Percentiles rank a stretch among this genome's conserved stretches.
Evolutionary conservation across 306 rosid genomes (phyloP).

Genomic region (Vachellia pachyceras): DNA sequence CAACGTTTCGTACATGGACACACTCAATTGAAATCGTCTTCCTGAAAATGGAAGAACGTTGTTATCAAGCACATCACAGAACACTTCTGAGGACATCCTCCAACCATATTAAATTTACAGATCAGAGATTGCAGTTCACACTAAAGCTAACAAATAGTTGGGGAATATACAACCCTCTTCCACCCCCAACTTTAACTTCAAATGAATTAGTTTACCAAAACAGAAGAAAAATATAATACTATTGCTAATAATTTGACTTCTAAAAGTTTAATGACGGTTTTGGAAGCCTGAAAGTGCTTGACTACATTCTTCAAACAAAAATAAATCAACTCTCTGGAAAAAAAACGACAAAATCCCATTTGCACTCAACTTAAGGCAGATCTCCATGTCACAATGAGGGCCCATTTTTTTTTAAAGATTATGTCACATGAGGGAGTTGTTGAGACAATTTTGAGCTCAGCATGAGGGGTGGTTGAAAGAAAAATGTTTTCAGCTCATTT

Average conservation of each 20-base stretch:
- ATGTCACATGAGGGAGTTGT: not conserved
- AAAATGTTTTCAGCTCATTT: not conserved
- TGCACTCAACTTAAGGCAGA: constrained; percentile 5
- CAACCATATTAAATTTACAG: not conserved
- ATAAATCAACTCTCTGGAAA: constrained; percentile 1
- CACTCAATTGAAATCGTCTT: constrained; percentile 77
- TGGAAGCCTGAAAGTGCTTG: constrained; percentile 15
- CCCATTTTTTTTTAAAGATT: not conserved
- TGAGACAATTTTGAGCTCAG: not conserved
- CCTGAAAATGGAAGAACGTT: constrained; percentile 62
- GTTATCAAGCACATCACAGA: constrained; percentile 31
- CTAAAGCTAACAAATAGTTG: constrained; percentile 15
- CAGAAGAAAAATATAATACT: not conserved
- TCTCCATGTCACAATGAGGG: constrained; percentile 11
- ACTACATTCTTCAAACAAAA: constrained; percentile 28
- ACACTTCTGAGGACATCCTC: constrained; percentile 19
- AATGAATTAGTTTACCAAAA: constrained; percentile 24
- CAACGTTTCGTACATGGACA: constrained; percentile 79
- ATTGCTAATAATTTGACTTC: constrained; percentile 12
- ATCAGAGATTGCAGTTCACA: constrained; percentile 11
- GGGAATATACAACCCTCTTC: constrained; percentile 24
- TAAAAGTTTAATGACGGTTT: not conserved
- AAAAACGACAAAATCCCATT: constrained; percentile 1
- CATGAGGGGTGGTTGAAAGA: not conserved
- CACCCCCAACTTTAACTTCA: constrained; percentile 1